Base-by-base conservation (phyloP, 2,329 filamentous ascomycete genomes). In the Diaporthe sp. region DNA sequence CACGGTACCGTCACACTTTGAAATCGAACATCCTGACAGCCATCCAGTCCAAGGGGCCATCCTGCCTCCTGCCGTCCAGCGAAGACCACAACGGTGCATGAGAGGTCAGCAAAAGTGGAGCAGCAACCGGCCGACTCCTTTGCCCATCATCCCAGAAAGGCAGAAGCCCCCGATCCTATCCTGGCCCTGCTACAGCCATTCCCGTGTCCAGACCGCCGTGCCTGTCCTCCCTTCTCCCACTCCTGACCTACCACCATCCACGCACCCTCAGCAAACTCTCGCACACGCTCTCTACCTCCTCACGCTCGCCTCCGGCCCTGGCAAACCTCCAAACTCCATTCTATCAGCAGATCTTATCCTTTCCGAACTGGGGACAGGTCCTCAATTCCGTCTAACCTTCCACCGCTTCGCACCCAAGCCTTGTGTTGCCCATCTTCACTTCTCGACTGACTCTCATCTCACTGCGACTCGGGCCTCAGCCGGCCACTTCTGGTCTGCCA, bases 281-380 rank as follows among this genome's bases (percentile, higher is more conserved):
- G 39, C 61, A 51, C 72, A 51, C 51, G 49, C 28, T 75, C 75
- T 68, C 59, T 53, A 34, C 51, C 55, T 65, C 42, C 22, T 34
- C 61, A 65, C 42, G 25, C 61, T 76, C 61, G 17, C 53, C 51
- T 55, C 42, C 55, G n/a, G 51, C 53, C 61, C 69, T 75, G 42
- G 61, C 61, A 44, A 58, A 19, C 34, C n/a, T 65, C 55, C 57
- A 73, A 73, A 51, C 73, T 70, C 61, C 58, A 75, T 69, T 69
- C 73, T 46, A 73, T 49, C 58, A 75, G 75, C 73, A 77, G 62
- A 77, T 77, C 62, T 70, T 77, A 62, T 73, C 75, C 49, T 75
- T 77, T 67, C 75, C 53, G 57, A 71, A 70, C 69, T 73, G 75
- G 69, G 75, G 75, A 77, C 75, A 73, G 75, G 75, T 77, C 75